Evolutionary conservation across 331 rosid species (phyloP), one percentile per base, ranked within the genome.

Genomic region (Cucumis variabilis): DNA sequence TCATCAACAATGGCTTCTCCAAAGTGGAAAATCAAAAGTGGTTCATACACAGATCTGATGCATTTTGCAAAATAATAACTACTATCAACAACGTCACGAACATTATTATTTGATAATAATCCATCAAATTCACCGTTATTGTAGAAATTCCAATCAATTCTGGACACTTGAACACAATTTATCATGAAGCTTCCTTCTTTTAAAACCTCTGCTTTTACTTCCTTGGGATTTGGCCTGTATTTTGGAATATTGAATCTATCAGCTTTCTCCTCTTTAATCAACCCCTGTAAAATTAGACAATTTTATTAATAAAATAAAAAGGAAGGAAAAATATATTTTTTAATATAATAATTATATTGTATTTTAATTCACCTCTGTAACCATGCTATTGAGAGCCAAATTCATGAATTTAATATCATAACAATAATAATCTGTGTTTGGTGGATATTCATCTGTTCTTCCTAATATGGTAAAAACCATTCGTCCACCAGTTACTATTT

Each of bases 381-480:
- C 96, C 96, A 93, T 88, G 55, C 88, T 81, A 23, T 86, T 90
- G 15, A 95, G 91, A 70, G 89, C 94, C 6, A 7, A 51, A 44
- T 96, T 92, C 89, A 95, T 16, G 24, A 95, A 93, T 23, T 93
- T 91, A 93, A 93, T 91, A 69, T 89, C 91, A 23, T 90, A 89
- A 44, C 92, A 92, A 33, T 93, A 92, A 33, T 93, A 33, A 1
- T 92, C 93, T 60, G 88, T 87, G 92, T 85, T 86, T 5, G 90
- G 81, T 20, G 88, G 94, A 62, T 91, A 91, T 2, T 92, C 88
- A 24, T 88, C 93, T 85, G 70, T 88, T 90, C 98, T 90, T 24
- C 96, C 98, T 33, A 91, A 55, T 15, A 90, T 23, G 0, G 96
- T 93, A 11, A 11, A 51, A 60, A 90, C 92, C 96, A 95, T 93